Conservation (phyloP, 2,329 filamentous ascomycete genomes). For the Ceratocystiopsis sp. region DNA sequence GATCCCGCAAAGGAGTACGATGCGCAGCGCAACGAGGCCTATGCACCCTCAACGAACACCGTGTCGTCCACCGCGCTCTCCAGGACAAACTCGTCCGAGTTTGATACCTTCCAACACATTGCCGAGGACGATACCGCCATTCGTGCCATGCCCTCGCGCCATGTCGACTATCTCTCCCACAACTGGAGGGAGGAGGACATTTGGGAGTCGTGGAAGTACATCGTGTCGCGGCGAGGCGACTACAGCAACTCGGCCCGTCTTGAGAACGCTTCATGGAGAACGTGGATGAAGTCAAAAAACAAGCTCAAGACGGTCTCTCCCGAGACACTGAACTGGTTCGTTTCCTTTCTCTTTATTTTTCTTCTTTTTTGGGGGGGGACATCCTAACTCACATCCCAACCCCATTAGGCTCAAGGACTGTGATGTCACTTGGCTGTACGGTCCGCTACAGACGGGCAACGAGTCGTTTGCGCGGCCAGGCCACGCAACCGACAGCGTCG, state of each 20-base stretch:
- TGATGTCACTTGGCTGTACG: slow-evolving; percentile 95
- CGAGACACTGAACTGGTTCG: slow-evolving; percentile 84
- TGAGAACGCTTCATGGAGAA: slow-evolving; percentile 94
- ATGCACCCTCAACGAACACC: slow-evolving; percentile 28
- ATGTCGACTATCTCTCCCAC: slow-evolving; percentile 92
- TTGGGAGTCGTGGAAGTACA: slow-evolving; percentile 92
- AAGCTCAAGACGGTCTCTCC: slow-evolving; percentile 75
- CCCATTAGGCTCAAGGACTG: slow-evolving; percentile 74
- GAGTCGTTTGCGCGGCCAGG: slow-evolving; percentile 31
- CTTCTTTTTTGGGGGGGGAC: neutral
- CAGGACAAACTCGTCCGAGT: slow-evolving; percentile 39
- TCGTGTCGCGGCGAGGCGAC: slow-evolving; percentile 60
- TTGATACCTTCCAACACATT: slow-evolving; percentile 31
- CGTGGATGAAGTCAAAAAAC: slow-evolving; percentile 88
- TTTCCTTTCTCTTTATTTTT: slow-evolving; percentile 9
- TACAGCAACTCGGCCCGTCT: slow-evolving; percentile 69
- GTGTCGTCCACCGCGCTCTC: slow-evolving; percentile 36
- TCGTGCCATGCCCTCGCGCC: slow-evolving; percentile 57
- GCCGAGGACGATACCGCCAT: slow-evolving; percentile 70
- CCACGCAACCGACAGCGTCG: slow-evolving; percentile 21
- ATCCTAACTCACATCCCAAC: slow-evolving; percentile 12
- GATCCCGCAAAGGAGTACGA: slow-evolving; percentile 31
- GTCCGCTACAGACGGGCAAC: slow-evolving; percentile 63
- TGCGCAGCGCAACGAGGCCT: slow-evolving; percentile 19
- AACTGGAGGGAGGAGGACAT: slow-evolving; percentile 93